A percentile compares a stretch with the other conserved stretches of the same genome.
Evolutionary conservation across 768 basidiomycete species (phyloP).

Genomic region (Lentinula edodes): DNA sequence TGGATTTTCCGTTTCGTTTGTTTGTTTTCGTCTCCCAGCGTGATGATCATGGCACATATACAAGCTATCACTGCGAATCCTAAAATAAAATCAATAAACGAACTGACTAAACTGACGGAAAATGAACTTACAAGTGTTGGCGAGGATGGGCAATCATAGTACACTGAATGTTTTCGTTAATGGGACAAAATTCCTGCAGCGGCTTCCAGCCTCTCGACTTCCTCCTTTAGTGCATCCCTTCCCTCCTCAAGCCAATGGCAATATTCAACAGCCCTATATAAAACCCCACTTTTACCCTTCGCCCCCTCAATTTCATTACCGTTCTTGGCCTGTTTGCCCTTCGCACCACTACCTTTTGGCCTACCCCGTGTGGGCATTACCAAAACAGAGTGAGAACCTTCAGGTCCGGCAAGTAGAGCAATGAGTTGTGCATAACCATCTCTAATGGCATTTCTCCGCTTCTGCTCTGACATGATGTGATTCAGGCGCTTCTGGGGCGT

Average conservation of each 20-base stretch:
- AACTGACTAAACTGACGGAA: background rate
- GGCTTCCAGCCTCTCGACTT: conserved; percentile 63
- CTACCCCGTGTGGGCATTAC: conserved; percentile 74
- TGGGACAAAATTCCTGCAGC: conserved; percentile 3
- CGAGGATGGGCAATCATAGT: background rate
- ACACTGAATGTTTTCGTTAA: background rate
- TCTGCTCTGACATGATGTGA: conserved; percentile 94
- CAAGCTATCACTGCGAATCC: background rate
- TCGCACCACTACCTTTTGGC: conserved; percentile 69
- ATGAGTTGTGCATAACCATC: conserved; percentile 88
- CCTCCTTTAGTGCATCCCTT: conserved; percentile 59
- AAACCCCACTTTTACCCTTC: conserved; percentile 87
- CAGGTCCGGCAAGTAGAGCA: conserved; percentile 65
- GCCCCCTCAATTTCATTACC: conserved; percentile 17
- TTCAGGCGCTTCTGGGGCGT: conserved; percentile 85
- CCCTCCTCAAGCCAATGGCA: conserved; percentile 85
- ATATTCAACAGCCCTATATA: conserved; percentile 85
- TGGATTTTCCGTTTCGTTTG: conserved; percentile 2
- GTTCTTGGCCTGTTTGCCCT: background rate
- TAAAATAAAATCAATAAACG: background rate
- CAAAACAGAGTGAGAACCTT: conserved; percentile 58
- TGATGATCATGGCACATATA: background rate
- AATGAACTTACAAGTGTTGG: background rate
- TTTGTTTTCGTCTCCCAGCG: background rate
- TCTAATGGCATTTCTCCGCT: conserved; percentile 86